Evolutionary conservation across 2,329 filamentous ascomycete species (phyloP).

Genomic region (Hyphodiscus sp.): DNA sequence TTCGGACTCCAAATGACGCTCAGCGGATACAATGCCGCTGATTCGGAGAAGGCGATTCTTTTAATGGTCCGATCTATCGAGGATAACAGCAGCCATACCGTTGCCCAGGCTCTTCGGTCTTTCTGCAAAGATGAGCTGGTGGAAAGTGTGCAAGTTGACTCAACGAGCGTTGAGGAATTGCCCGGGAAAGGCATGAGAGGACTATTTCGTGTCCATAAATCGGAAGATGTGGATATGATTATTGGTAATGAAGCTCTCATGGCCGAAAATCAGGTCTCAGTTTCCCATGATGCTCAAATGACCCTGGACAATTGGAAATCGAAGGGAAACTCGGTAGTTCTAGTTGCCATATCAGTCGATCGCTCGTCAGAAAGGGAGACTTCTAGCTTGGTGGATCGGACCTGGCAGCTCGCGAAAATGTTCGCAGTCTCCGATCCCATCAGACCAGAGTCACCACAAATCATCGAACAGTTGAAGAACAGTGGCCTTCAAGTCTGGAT

Average conservation of each 20-base stretch:
- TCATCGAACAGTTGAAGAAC: conserved; percentile 58
- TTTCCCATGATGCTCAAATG: conserved; percentile 32
- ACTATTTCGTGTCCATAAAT: conserved; percentile 33
- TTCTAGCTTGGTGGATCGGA: not conserved
- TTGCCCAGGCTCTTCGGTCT: conserved; percentile 62
- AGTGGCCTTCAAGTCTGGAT: conserved; percentile 76
- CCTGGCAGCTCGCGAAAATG: conserved; percentile 53
- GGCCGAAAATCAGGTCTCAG: conserved; percentile 37
- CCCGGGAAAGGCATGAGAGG: conserved; percentile 67
- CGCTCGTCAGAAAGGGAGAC: not conserved
- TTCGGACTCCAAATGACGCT: not conserved
- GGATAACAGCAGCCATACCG: conserved; percentile 66
- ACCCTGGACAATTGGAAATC: conserved; percentile 51
- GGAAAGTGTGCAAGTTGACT: conserved; percentile 21
- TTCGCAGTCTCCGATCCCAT: conserved; percentile 79
- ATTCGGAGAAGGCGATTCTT: conserved; percentile 33
- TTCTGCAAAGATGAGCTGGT: conserved; percentile 45
- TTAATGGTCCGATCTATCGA: conserved; percentile 56
- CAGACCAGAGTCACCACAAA: conserved; percentile 60
- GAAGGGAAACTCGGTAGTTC: conserved; percentile 57
- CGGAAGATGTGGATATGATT: conserved; percentile 41
- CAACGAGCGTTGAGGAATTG: conserved; percentile 53
- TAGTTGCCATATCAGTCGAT: conserved; percentile 26
- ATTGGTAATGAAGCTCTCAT: conserved; percentile 72
- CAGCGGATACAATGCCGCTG: not conserved